Evolutionary conservation across 2,329 filamentous ascomycete species (phyloP), one percentile per base, ranked within the genome.

Genomic region (Akanthomyces lecanii): DNA sequence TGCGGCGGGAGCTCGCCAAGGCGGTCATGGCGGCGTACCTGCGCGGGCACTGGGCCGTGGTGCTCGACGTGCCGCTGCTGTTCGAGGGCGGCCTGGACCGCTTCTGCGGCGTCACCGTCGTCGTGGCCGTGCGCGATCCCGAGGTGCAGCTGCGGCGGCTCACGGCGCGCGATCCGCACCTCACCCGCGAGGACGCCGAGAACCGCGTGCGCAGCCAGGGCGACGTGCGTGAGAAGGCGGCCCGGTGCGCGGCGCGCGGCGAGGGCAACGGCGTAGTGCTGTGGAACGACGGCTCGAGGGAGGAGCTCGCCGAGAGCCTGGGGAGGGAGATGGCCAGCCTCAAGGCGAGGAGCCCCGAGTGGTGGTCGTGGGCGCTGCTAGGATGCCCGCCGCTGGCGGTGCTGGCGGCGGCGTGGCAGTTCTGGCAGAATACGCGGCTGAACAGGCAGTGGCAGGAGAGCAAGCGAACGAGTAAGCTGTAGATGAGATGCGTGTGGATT

Each of bases 51-150:
- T 95, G 94, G 92, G 93, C 92, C 0, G 92, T 97, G 4, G 89
- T 99, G 42, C 81, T 98, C 18, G 95, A 99, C 72, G 88, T 99
- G 10, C 95, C 95, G 58, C 79, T 99, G 61, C 82, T 99, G 48
- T 97, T 97, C 70, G 95, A 99, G 80, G 89, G 87, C 69, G 86
- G 87, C 2, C 87, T 97, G 76, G 95, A 99, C 75, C 80, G 86
- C 47, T 85, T 96, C 67, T 97, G 93, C 72, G 92, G 92, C 4
- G 88, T 87, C 0, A 89, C 96, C 18, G 77, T 97, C 65, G 92
- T 99, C 0, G 94, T 98, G 2, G 92, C 89, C 0, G 92, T 98
- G 23, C 81, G 78, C 12, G 91, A 97, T 68, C 88, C 91, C 0
- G 84, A 82, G 65, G 83, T 93, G 53, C 95, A 99, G 81, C 94